These are phyloP conservation scores for Mycosphaerelloides madeirae DNA, from an alignment of 2,329 filamentous ascomycete genomes.

Conservation along the genomic window DNA sequence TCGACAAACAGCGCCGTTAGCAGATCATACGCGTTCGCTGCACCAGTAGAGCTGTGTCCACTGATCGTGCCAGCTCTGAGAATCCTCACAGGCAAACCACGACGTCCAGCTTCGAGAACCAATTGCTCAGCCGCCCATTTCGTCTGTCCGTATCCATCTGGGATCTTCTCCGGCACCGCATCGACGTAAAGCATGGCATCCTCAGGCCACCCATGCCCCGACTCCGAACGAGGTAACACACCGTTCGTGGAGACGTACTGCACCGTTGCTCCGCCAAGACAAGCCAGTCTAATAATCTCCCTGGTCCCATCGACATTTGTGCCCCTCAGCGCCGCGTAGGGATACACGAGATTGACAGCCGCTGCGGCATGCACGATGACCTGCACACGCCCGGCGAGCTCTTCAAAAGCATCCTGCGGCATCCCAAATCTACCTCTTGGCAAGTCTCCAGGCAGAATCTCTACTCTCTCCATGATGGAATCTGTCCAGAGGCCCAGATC, in stretches of 20 bases:
- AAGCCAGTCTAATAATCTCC: conserved; percentile 68
- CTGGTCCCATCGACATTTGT: conserved; percentile 76
- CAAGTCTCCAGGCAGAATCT: conserved; percentile 69
- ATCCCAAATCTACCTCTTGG: conserved; percentile 65
- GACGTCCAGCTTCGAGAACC: conserved; percentile 62
- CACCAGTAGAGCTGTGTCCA: conserved; percentile 68
- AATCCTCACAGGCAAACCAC: conserved; percentile 66
- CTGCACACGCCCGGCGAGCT: conserved; percentile 60
- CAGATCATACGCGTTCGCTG: conserved; percentile 73
- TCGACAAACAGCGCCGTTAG: conserved; percentile 72
- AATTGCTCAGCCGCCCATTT: conserved; percentile 79
- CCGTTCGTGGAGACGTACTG: conserved; percentile 79
- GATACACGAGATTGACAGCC: conserved; percentile 75
- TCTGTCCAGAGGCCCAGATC: conserved; percentile 74
- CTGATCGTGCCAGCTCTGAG: conserved; percentile 73
- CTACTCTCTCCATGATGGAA: conserved; percentile 70
- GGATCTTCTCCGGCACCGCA: conserved; percentile 32
- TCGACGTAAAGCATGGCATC: conserved; percentile 62
- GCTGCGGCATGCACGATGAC: conserved; percentile 75
- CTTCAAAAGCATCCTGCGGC: conserved; percentile 59
- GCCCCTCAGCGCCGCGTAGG: conserved; percentile 68
- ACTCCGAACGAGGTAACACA: conserved; percentile 63
- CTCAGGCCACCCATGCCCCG: conserved; percentile 64
- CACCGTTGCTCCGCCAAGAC: conserved; percentile 62
- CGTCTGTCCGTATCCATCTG: conserved; percentile 65